phyloP scores from a whole-genome alignment of 108 stramenopile genomes.

The Nitzschia inconspicua region DNA sequence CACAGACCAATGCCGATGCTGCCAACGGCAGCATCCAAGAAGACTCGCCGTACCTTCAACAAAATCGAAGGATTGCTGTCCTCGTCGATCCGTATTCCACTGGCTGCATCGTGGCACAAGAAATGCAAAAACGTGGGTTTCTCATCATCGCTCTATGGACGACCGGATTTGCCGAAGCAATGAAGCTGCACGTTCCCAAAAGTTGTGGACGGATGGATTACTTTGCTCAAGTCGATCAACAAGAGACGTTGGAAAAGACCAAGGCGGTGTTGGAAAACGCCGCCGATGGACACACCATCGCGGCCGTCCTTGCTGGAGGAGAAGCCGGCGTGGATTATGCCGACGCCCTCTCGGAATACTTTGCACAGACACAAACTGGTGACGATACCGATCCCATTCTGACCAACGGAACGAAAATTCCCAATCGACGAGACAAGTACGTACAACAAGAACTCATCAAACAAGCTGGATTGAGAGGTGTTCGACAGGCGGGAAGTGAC shows the following conservation, averaged over 20 bases:
- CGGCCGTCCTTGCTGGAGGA: conserved; percentile 70
- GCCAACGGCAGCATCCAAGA: conserved; percentile 1
- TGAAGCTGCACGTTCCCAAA: conserved; percentile 70
- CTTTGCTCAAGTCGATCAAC: conserved; percentile 45
- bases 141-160: conserved; percentile 66
- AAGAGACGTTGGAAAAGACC: conserved; percentile 40
- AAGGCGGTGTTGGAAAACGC: conserved; percentile 20
- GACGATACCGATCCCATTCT: conserved; percentile 24
- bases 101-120: conserved; percentile 79
- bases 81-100: conserved; percentile 87
- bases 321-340: conserved; percentile 82
- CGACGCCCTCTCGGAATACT: conserved; percentile 60
- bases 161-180: conserved; percentile 61
- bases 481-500: conserved; percentile 65
- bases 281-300: conserved; percentile 29
- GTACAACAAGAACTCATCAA: conserved; percentile 79
- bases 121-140: conserved; percentile 76
- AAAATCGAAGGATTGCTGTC: conserved; percentile 46
- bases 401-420: conserved; percentile 58
- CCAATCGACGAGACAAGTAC: conserved; percentile 77
- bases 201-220: conserved; percentile 56
- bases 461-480: conserved; percentile 64
- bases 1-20: too few species aligned
- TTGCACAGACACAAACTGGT: conserved; percentile 52
- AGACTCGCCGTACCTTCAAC: conserved; percentile 39